Evolutionary conservation across 495 filamentous ascomycete genomes (phyloP).

Genomic region (Hyaloscypha hepaticicola): DNA sequence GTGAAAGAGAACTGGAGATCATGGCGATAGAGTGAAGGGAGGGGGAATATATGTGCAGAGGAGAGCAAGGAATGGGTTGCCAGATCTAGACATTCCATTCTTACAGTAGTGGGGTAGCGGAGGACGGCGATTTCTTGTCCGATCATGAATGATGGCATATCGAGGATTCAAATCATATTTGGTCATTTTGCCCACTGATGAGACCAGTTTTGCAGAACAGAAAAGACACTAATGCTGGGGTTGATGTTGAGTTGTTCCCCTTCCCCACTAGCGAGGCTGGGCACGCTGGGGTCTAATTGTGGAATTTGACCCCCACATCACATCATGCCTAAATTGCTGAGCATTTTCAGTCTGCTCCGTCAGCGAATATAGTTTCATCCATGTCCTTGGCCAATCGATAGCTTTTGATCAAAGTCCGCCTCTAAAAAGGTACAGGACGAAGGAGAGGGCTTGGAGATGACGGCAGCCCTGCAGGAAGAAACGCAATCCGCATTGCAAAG

Average conservation of each 20-base stretch:
- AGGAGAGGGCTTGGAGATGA: not conserved
- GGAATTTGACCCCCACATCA: not conserved
- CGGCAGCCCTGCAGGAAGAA: not conserved
- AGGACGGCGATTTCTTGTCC: not conserved
- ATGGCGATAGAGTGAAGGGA: not conserved
- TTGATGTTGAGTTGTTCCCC: not conserved
- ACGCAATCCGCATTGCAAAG: not conserved
- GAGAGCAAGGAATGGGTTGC: not conserved
- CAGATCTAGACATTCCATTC: not conserved
- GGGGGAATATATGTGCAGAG: not conserved
- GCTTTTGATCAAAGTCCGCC: not conserved
- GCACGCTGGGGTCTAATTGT: not conserved
- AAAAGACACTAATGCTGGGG: not conserved
- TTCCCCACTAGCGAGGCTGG: not conserved
- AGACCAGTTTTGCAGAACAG: not conserved
- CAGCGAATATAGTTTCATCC: not conserved
- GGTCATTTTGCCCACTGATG: not conserved
- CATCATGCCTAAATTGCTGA: not conserved
- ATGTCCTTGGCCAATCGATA: no score
- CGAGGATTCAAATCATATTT: not conserved
- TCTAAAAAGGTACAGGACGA: not conserved
- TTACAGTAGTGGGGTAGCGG: not conserved
- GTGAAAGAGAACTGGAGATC: constrained; percentile 23
- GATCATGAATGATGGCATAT: not conserved
- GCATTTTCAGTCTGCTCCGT: not conserved